Base-by-base conservation (phyloP, 2,329 filamentous ascomycete genomes). In the Colletotrichum sp. region DNA sequence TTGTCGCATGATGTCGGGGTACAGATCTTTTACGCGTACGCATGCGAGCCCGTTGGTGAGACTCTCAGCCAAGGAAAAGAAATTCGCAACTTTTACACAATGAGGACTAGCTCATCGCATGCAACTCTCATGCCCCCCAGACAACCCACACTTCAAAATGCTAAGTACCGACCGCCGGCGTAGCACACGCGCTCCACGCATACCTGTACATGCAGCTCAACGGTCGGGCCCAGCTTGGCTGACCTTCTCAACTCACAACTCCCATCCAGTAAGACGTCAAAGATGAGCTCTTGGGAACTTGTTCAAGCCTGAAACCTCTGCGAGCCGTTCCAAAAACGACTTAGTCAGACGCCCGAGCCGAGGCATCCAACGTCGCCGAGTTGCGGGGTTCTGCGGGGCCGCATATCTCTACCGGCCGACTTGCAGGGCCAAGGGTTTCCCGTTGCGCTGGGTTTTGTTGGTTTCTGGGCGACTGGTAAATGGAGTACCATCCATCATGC, bases 361-460 rank as follows among this genome's bases (percentile, higher is more conserved):
- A 73, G 71, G 71, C 71, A 73, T 69, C 32, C 65, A 64, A 69
- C 36, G 57, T 69, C 26, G 24, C 21, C 38, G 21, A n/a, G 30
- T 73, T 73, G 71, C 71, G 71, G 71, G 65, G 71, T 28, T 52
- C 55, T 69, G 65, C 65, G 38, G 57, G 65, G 71, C 24, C 63
- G 71, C 65, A 69, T 66, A 38, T 73, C 66, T 73, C 71, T 73
- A 61, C 65, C 71, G 71, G 70, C 57, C 57, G 48, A 32, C 34
- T 34, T 26, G 70, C 70, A 67, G 55, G 13, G 36, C 52, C 71
- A 43, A 32, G 64, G 43, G 52, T 21, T 24, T 18, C n/a, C n/a
- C 21, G 36, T 69, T 21, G 57, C 24, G 64, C 67, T 9, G 57
- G 10, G 8, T 65, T 66, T 15, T 61, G 67, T 24, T 52, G 55